Conservation (phyloP, 2,329 filamentous ascomycete genomes). For the Colletotrichum zoysiae region DNA sequence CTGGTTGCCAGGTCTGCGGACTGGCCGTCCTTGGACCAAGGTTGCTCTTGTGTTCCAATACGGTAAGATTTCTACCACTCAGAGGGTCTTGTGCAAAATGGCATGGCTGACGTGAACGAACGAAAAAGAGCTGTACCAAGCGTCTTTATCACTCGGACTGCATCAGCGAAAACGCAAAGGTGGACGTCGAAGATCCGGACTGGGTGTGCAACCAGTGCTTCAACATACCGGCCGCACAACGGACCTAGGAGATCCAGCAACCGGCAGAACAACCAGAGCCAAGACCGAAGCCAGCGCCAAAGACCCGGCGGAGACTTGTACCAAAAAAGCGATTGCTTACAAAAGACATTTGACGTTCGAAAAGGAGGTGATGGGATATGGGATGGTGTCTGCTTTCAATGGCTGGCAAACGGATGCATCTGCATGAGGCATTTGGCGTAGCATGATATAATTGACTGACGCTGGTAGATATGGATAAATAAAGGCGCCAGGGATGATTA, state of each 20-base stretch:
- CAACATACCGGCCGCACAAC: slow-evolving; percentile 8
- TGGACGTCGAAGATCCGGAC: slow-evolving; percentile 52
- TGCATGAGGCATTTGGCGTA: slow-evolving; percentile 30
- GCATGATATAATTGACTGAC: slow-evolving; percentile 10
- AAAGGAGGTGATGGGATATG: neutral
- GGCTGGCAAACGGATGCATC: slow-evolving; percentile 29
- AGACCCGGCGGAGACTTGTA: neutral
- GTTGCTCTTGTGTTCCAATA: slow-evolving; percentile 63
- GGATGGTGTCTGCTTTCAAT: slow-evolving; percentile 1
- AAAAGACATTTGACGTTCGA: neutral
- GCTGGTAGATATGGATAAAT: slow-evolving; percentile 16
- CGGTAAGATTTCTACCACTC: slow-evolving; percentile 52
- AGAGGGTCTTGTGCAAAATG: neutral
- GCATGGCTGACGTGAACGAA: slow-evolving; percentile 8
- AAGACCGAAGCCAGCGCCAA: neutral
- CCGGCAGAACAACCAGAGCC: neutral
- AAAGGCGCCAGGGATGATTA: slow-evolving; percentile 14
- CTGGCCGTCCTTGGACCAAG: slow-evolving; percentile 61
- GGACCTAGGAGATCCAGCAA: slow-evolving; percentile 18
- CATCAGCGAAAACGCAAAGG: slow-evolving; percentile 47
- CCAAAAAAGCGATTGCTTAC: slow-evolving; percentile 7
- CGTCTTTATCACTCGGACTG: slow-evolving; percentile 65
- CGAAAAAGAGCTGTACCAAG: slow-evolving; percentile 54
- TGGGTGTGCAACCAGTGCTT: slow-evolving; percentile 40
- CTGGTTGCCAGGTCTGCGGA: slow-evolving; percentile 62